Percentiles rank a stretch among this genome's conserved stretches.
phyloP scores from a whole-genome alignment of 352 stramenopile species.

The Peronospora belbahrii region DNA sequence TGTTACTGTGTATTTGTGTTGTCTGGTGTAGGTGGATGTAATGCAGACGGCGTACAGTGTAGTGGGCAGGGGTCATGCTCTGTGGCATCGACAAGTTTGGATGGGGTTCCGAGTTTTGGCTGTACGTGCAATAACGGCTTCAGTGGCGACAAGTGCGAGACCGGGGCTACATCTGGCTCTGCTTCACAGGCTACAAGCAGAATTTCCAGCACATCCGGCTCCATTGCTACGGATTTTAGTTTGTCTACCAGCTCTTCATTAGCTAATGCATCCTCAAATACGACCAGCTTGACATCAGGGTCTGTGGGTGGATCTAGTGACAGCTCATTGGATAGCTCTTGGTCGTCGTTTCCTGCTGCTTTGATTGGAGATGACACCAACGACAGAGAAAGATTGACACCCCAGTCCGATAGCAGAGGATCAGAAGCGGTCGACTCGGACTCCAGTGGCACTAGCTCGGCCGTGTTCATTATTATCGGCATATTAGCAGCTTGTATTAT shows the following conservation, averaged over 20 bases:
- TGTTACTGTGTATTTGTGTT: background rate
- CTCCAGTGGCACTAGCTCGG: slow-evolving; percentile 33
- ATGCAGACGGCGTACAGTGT: slow-evolving; percentile 44
- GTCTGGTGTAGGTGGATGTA: slow-evolving; percentile 27
- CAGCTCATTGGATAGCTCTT: too few relatives aligned
- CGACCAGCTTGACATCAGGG: slow-evolving; percentile 2
- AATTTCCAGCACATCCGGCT: slow-evolving; percentile 1
- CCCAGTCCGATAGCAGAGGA: slow-evolving; percentile 12
- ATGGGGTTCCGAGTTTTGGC: slow-evolving; percentile 35
- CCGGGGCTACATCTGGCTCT: slow-evolving; percentile 10
- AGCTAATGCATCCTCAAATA: background rate
- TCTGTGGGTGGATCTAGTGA: slow-evolving; percentile 8
- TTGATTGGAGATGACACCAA: slow-evolving; percentile 6
- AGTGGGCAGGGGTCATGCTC: slow-evolving; percentile 60
- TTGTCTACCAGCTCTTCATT: slow-evolving; percentile 4
- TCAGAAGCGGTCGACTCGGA: slow-evolving; percentile 22
- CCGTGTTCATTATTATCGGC: slow-evolving; percentile 61
- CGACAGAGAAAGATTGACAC: slow-evolving; percentile 11
- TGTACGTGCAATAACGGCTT: slow-evolving; percentile 64
- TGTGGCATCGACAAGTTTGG: slow-evolving; percentile 17
- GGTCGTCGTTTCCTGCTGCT: slow-evolving; percentile 4
- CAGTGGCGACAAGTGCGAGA: slow-evolving; percentile 54
- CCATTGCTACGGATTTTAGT: slow-evolving; percentile 3
- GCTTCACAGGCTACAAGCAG: background rate
- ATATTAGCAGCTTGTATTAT: slow-evolving; percentile 57